Percentiles rank a stretch among this genome's conserved stretches.
These are phyloP conservation scores for Acacia melanoxylon DNA, from an alignment of 306 rosid species.

Conservation along the genomic window DNA sequence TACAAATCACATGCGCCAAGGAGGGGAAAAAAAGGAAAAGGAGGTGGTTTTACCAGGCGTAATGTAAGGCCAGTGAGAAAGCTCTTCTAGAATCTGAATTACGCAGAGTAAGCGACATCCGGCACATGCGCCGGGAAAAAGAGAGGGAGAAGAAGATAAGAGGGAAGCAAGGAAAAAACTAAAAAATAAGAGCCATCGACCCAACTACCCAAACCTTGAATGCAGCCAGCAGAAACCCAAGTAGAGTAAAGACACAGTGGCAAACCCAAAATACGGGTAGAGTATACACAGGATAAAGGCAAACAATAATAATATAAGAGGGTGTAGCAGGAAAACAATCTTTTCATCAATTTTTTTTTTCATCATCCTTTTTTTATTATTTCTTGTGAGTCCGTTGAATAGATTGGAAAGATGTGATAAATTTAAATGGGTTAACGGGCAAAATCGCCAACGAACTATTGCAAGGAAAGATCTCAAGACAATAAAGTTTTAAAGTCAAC, in stretches of 20 bases:
- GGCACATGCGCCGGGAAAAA: constrained; percentile 43
- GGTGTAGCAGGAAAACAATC: not conserved
- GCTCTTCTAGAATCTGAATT: constrained; percentile 31
- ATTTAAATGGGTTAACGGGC: too few relatives aligned
- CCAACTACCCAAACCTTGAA: constrained; percentile 51
- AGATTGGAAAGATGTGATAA: too few relatives aligned
- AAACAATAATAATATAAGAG: not conserved
- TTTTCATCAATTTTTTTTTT: too few relatives aligned
- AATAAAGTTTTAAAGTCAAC: too few relatives aligned
- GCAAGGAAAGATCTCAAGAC: too few relatives aligned
- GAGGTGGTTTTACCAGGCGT: constrained; percentile 15
- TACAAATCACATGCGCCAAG: constrained; percentile 15
- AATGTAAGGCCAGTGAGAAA: not conserved
- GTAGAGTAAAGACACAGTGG: constrained; percentile 37
- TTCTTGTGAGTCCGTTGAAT: too few relatives aligned
- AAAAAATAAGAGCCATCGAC: constrained; percentile 40
- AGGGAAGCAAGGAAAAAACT: constrained; percentile 24
- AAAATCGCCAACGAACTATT: too few relatives aligned
- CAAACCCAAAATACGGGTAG: constrained; percentile 18
- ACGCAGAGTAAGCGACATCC: constrained; percentile 48
- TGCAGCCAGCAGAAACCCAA: constrained; percentile 37
- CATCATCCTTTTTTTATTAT: too few relatives aligned
- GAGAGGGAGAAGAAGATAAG: constrained; percentile 8
- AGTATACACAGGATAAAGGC: not conserved
- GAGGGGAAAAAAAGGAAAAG: constrained; percentile 7